phyloP scores from a whole-genome alignment of 176 grass and related monocot genomes.

The Rhynchospora tenuis region DNA sequence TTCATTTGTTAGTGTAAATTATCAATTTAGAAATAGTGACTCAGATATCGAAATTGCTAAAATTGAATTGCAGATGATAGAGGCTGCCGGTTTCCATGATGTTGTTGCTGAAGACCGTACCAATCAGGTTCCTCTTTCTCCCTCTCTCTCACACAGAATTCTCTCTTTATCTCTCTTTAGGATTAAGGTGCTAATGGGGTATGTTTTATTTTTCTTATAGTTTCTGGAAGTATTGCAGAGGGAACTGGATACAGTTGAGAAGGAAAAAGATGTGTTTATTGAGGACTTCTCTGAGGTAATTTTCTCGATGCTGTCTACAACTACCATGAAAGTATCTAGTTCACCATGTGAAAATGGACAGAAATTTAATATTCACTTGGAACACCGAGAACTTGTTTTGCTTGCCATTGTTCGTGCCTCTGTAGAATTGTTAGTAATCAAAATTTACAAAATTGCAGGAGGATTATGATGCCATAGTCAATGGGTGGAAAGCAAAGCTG shows the following conservation, averaged over 20 bases:
- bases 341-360: background rate
- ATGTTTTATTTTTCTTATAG: constrained; percentile 28
- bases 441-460: constrained; percentile 39
- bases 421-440: background rate
- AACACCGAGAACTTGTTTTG: background rate
- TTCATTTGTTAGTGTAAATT: background rate
- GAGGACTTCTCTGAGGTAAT: constrained; percentile 77
- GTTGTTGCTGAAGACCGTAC: constrained; percentile 81
- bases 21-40: constrained; percentile 4
- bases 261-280: constrained; percentile 68
- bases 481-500: constrained; percentile 93
- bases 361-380: background rate
- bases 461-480: constrained; percentile 79
- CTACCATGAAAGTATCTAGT: background rate
- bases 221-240: constrained; percentile 62
- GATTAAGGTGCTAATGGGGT: constrained; percentile 13
- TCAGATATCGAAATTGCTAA: background rate
- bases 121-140: constrained; percentile 47
- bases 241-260: constrained; percentile 67
- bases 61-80: constrained; percentile 52
- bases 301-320: background rate
- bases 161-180: background rate
- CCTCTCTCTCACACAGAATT: background rate
- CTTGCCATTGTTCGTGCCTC: background rate
- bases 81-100: constrained; percentile 67